Base-by-base conservation (phyloP, 257 asterid genomes). In the Nicotiana tabacum region DNA sequence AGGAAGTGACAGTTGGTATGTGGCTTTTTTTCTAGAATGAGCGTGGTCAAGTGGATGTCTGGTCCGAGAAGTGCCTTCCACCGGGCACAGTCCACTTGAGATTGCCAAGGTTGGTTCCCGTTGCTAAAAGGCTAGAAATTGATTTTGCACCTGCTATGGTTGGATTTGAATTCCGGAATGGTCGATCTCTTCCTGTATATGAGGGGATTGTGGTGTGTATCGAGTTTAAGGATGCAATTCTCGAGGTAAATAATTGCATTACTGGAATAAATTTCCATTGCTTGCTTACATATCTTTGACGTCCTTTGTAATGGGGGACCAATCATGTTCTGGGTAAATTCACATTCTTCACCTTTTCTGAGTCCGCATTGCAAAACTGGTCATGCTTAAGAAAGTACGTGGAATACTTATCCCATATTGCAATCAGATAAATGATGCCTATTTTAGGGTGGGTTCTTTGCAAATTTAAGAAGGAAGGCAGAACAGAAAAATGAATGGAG, bases 1-100 rank as follows among this genome's bases (percentile, higher is more conserved):
- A 16, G 21, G 6, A 74, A 16, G 21, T 77, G 17, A 30, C 17
- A 32, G 85, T 85, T 90, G 86, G 88, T 78, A 12, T 80, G 43
- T 81, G 32, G 70, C 37, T 37, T 35, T 10, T 43, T 83, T 86
- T 80, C 39, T 86, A 96, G 99, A 96, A 96, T 62, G 99, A 93
- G 84, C 97, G 98, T 46, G 98, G 98, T 60, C 97, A 84, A 87
- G 99, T 96, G 86, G 99, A 96, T 84, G 98, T 94, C 61, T 96
- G 99, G 99, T 96, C 97, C 9, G 98, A 94, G 90, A 96, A 93
- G 90, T 93, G 99, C 91, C 97, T 96, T 80, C 98, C 99, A 57
- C 98, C 95, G 1, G 99, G 99, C 82, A 96, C 98, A 18, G 90
- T 94, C 85, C 99, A 96, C 82, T 77, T 94, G 92, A 91, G 87